Evolutionary conservation across 2,329 filamentous ascomycete species (phyloP).

Genomic region (Ramularia collo-cygni): DNA sequence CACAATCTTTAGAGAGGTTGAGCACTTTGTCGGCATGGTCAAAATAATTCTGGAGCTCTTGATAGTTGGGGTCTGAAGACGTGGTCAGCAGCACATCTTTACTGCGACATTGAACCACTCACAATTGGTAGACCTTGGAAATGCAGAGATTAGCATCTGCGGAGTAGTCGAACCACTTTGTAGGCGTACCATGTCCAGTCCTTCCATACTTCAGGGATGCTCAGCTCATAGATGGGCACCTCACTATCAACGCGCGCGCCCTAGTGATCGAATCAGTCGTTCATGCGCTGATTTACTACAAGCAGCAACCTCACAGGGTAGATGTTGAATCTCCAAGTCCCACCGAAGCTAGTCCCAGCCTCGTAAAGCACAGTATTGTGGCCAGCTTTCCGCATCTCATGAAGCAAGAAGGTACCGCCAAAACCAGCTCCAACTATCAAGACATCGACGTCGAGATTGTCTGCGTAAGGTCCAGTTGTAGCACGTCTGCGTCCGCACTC

Average conservation of each 20-base stretch:
- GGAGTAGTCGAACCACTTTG: too few species aligned
- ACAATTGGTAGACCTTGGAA: slow-evolving; percentile 23
- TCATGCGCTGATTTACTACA: not conserved
- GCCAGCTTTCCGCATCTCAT: slow-evolving; percentile 27
- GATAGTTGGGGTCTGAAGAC: slow-evolving; percentile 19
- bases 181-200: slow-evolving; percentile 56
- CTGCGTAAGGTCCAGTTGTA: slow-evolving; percentile 19
- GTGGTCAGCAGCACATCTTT: slow-evolving; percentile 1
- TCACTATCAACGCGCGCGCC: slow-evolving; percentile 43
- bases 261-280: slow-evolving; percentile 23
- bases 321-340: slow-evolving; percentile 42
- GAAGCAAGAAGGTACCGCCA: slow-evolving; percentile 37
- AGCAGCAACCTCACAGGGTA: slow-evolving; percentile 32
- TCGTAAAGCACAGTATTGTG: slow-evolving; percentile 31
- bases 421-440: slow-evolving; percentile 36
- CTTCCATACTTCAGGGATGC: slow-evolving; percentile 40
- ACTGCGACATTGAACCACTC: not conserved
- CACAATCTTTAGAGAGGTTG: slow-evolving; percentile 42
- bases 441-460: slow-evolving; percentile 22
- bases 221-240: slow-evolving; percentile 43
- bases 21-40: slow-evolving; percentile 52
- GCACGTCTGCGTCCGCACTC: slow-evolving; percentile 16
- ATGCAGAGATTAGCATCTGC: too few species aligned
- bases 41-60: slow-evolving; percentile 51
- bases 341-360: slow-evolving; percentile 31